Base-by-base conservation (phyloP, 2,329 filamentous ascomycete species). In the Venturia carpophila region DNA sequence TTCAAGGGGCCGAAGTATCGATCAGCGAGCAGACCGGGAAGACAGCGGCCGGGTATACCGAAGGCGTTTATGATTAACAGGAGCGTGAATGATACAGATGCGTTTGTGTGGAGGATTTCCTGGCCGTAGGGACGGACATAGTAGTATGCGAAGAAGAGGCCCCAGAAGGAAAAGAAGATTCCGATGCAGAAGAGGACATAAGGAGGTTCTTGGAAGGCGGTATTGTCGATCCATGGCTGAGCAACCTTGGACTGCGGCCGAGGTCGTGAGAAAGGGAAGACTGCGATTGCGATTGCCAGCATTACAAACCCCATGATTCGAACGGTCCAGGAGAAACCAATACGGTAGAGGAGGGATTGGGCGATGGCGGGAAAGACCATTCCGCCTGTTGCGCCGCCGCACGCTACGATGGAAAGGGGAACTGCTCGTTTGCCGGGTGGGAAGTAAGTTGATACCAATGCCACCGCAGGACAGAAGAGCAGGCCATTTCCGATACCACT, bases 21-120 rank as follows among this genome's bases (percentile, higher is more conserved):
- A 70, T 87, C 83, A 0, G 83, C 83, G 6, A 87, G 69, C 67
- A 79, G 79, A 15, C 80, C 81, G 0, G 81, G 79, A 0, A 85
- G 68, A 0, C 84, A 72, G 0, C 85, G 83, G n/a, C 80, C 78
- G 0, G 82, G 71, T 3, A 87, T 77, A 1, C 84, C 84, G 19
- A 84, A 74, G 10, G 78, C 83, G 67, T 87, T 86, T 17, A 81
- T 78, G 21, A 86, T 79, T 58, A 88, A 75, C 1, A 87, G 76
- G 1, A 87, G 74, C 34, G 79, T 79, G 66, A 85, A 79, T 2
- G 82, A 81, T 6, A 82, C 77, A 5, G 75, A 74, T 42, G 82
- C 79, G 19, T 78, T 76, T 65, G 85, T 77, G 58, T 75, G 71
- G 7, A 84, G 73, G 24, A 78, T 71, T 21, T 79, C 72, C 3